Base-by-base conservation (phyloP, 208 protist genomes). In the Trypanosoma vivax region DNA sequence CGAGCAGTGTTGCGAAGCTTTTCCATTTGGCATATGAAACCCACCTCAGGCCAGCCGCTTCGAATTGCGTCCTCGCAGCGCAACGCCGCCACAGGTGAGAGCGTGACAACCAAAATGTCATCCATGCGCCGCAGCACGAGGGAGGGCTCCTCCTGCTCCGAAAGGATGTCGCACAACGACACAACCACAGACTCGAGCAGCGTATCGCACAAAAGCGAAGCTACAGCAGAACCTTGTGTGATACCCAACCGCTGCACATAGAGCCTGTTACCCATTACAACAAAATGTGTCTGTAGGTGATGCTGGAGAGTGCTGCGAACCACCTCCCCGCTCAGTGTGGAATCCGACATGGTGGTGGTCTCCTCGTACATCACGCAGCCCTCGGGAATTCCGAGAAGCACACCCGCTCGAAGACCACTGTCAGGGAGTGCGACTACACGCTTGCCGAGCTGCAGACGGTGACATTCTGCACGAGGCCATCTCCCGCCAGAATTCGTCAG, bases 181-280 rank as follows among this genome's bases (percentile, higher is more conserved):
- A 25, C 13, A 58, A 69, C 68, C 19, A 75, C 62, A 0, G 38
- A 18, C 27, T 56, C 39, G 31, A 92, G 56, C 27, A 92, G 52
- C 5, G 49, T 52, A 41, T 92, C 73, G 43, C 84, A 92, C 9
- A 92, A 53, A 34, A 92, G 68, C 76, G 83, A 85, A 18, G 78
- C 70, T 23, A 92, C 80, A 0, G 84, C 62, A 25, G 80, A 87
- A 47, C 84, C 84, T 57, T 92, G 84, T 25, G 61, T 35, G 29
- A 92, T 81, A 21, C 84, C 84, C 2, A 59, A 6, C 33, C 31
- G 42, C 45, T 92, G 84, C 33, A 46, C 48, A 38, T 71, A 85
- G 14, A 83, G 45, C n/a, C 48, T 67, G 34, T 63, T 56, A 38
- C 60, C 30, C 2, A 83, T n/a, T 10, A 65, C 46, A 3, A 86